These are phyloP conservation scores for Chaetomiaceae sp. DNA, from an alignment of 2,329 filamentous ascomycete genomes.

Conservation along the genomic window DNA sequence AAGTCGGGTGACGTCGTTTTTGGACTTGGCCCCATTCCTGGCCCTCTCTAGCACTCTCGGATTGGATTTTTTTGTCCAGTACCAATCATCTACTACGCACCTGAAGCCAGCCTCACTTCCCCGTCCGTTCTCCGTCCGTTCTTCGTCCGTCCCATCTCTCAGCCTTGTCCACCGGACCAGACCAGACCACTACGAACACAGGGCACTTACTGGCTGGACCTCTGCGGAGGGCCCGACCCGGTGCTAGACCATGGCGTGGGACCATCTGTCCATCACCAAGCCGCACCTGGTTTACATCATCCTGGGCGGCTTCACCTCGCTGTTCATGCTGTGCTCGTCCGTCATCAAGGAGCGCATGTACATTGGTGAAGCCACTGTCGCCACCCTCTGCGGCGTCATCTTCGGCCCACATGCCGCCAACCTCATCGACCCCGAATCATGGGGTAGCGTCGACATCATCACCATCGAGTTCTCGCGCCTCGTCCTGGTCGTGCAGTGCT, in stretches of 20 bases:
- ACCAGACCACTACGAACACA: background rate
- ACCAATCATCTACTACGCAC: too few species aligned
- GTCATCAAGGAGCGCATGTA: conserved; percentile 98
- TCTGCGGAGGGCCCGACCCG: background rate
- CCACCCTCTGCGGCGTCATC: conserved; percentile 81
- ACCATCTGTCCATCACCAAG: conserved; percentile 79
- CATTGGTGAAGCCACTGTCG: conserved; percentile 96
- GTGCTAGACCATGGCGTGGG: conserved; percentile 62
- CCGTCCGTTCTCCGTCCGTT: too few species aligned
- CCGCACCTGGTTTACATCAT: conserved; percentile 99
- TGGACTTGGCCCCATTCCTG: background rate
- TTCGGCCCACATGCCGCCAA: conserved; percentile 82
- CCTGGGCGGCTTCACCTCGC: conserved; percentile 89
- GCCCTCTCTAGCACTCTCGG: background rate
- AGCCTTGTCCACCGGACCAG: background rate
- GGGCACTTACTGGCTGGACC: background rate
- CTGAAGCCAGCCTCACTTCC: too few species aligned
- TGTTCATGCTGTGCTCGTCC: conserved; percentile 98
- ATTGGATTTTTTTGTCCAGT: conserved; percentile 8
- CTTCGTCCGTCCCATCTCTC: background rate
- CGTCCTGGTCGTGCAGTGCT: conserved; percentile 87
- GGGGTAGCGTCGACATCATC: conserved; percentile 81
- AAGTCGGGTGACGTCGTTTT: conserved; percentile 5
- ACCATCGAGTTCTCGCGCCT: conserved; percentile 87
- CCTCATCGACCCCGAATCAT: conserved; percentile 68